Base-by-base conservation (phyloP, 2,329 filamentous ascomycete species). In the Fusarium keratoplasticum region DNA sequence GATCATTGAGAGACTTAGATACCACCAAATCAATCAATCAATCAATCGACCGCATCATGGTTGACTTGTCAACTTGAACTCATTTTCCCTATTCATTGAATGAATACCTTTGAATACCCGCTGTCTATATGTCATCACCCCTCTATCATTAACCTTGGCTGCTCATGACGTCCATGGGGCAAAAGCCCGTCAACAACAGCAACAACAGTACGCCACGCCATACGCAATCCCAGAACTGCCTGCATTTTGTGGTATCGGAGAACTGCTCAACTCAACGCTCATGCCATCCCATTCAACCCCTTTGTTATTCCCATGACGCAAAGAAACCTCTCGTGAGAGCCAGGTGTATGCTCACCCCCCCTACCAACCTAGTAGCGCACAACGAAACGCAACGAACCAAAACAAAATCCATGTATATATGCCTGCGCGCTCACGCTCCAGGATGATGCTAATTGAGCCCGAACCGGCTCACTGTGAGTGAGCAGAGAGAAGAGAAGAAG, bases 401-500 rank as follows among this genome's bases (percentile, higher is more conserved):
- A 67, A 69, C 66, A 52, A 47, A 74, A 64, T 58, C 60, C 72
- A 60, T 70, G 52, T 54, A 31, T 54, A 54, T 54, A 76, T 71
- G 54, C 58, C 67, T 74, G 67, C 64, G 66, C 64, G 61, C 64
- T 67, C 60, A 62, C 44, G 61, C 66, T 60, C 31, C 54, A 71
- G 67, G 54, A 64, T 54, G 68, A 73, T 78, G 74, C 61, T 67
- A 66, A 50, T 38, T 55, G 65, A 76, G 62, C 64, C 72, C 64
- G 65, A 71, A 65, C 57, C 61, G 60, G 55, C 71, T 74, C 64
- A 64, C 44, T 61, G 36, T 27, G 57, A 71, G 62, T 67, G 66
- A 66, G 55, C 52, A 82, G 80, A 82, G 75, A 75, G 77, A 78
- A 77, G 78, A 69, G 74, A 74, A 76, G 81, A 78, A 42, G 29